phyloP scores from a whole-genome alignment of 2,329 filamentous ascomycete genomes.

The Leptographium procerum region DNA sequence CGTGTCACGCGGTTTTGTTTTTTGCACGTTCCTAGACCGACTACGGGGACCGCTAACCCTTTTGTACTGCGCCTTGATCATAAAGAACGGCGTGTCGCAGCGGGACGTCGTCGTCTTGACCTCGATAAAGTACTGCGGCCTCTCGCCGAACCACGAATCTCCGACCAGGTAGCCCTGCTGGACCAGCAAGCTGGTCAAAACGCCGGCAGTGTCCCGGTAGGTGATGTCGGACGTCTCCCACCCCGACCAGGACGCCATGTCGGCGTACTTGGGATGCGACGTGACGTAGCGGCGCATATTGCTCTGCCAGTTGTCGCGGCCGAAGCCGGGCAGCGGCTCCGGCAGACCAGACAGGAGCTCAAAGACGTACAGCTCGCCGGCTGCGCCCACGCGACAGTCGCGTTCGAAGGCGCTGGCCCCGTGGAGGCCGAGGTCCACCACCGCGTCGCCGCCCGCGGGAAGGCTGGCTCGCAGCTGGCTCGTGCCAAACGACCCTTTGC shows the following conservation, averaged over 20 bases:
- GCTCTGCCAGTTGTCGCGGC: constrained; percentile 28
- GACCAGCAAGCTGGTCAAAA: constrained; percentile 23
- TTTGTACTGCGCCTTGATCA: constrained; percentile 33
- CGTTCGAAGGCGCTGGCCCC: not conserved
- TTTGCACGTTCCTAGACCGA: not conserved
- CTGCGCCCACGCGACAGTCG: not conserved
- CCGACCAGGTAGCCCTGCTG: constrained; percentile 21
- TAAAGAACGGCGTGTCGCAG: constrained; percentile 30
- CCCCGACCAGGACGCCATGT: constrained; percentile 27
- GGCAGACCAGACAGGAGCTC: not conserved
- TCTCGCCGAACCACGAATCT: constrained; percentile 15
- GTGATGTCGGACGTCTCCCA: constrained; percentile 35
- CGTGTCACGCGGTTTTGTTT: not conserved
- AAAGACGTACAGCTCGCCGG: not conserved
- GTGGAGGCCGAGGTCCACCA: not conserved
- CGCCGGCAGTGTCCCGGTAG: constrained; percentile 26
- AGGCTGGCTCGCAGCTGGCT: not conserved
- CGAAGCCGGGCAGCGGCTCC: not conserved
- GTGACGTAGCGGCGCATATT: constrained; percentile 30
- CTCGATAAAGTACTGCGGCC: constrained; percentile 34
- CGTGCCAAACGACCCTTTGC: not conserved
- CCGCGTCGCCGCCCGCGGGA: not conserved
- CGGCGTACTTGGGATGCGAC: constrained; percentile 26
- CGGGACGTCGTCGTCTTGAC: constrained; percentile 35
- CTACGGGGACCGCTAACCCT: constrained; percentile 26